Conservation (phyloP, 1,139 yeast genomes). For the Magnusiomyces fungicola region DNA sequence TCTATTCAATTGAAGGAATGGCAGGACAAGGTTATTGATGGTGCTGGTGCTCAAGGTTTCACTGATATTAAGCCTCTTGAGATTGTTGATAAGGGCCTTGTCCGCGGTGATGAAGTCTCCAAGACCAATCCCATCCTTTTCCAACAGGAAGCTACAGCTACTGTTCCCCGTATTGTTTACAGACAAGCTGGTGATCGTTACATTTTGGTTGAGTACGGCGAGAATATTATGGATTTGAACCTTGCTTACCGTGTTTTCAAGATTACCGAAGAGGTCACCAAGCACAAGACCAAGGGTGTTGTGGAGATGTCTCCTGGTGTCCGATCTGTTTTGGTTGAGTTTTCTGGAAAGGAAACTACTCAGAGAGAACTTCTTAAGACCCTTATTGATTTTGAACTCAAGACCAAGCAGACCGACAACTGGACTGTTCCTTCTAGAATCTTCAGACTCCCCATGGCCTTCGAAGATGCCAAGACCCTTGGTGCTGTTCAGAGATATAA, state of each 20-base stretch:
- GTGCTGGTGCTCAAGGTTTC: slow-evolving; percentile 6
- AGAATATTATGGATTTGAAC: slow-evolving; percentile 76
- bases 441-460: slow-evolving; percentile 87
- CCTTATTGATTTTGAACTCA: slow-evolving; percentile 66
- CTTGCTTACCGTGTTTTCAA: slow-evolving; percentile 78
- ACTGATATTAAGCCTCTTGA: slow-evolving; percentile 14
- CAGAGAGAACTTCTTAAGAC: slow-evolving; percentile 58
- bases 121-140: slow-evolving; percentile 46
- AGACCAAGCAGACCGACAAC: slow-evolving; percentile 60
- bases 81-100: slow-evolving; percentile 10
- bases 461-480: slow-evolving; percentile 82
- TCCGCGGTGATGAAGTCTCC: slow-evolving; percentile 10
- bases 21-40: slow-evolving; percentile 42
- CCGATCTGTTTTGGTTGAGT: slow-evolving; percentile 85
- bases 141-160: slow-evolving; percentile 36
- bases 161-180: slow-evolving; percentile 67
- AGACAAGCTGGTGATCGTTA: slow-evolving; percentile 98
- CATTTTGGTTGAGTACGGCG: slow-evolving; percentile 86
- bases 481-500: slow-evolving; percentile 85
- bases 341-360: slow-evolving; percentile 46
- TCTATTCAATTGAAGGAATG: slow-evolving; percentile 57
- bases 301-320: slow-evolving; percentile 97
- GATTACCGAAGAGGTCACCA: slow-evolving; percentile 59
- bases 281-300: slow-evolving; percentile 58
- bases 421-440: slow-evolving; percentile 85